Percentiles rank a stretch among this genome's conserved stretches.
Conservation (phyloP, 768 basidiomycete species). For the Lactarius hengduanensis region DNA sequence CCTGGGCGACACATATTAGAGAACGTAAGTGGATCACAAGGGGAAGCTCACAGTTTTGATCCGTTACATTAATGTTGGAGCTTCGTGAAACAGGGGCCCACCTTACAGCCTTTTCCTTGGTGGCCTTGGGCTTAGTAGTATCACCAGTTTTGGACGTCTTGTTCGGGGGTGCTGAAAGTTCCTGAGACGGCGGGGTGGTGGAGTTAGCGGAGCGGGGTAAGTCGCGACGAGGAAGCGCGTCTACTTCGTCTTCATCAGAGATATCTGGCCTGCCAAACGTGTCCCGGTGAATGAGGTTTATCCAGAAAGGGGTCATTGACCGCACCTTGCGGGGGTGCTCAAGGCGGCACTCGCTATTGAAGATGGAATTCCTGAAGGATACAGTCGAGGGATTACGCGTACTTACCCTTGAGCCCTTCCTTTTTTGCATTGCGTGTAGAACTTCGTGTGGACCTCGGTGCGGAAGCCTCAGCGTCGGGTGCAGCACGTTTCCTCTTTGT, state of each 20-base stretch:
- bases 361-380: neutral
- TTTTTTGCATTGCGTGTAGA: slow-evolving; percentile 40
- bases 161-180: slow-evolving; percentile 28
- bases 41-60: slow-evolving; percentile 23
- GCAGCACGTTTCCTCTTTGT: slow-evolving; percentile 60
- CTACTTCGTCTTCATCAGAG: slow-evolving; percentile 11
- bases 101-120: slow-evolving; percentile 21
- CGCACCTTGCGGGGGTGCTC: slow-evolving; percentile 12
- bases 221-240: neutral
- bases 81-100: slow-evolving; percentile 11
- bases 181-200: neutral
- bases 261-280: slow-evolving; percentile 2
- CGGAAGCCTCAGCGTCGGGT: slow-evolving; percentile 34
- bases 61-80: neutral
- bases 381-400: neutral
- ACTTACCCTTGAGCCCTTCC: slow-evolving; percentile 32
- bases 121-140: slow-evolving; percentile 18
- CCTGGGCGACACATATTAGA: slow-evolving; percentile 10
- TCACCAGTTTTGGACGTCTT: slow-evolving; percentile 25
- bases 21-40: slow-evolving; percentile 12
- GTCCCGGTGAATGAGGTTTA: neutral
- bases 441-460: slow-evolving; percentile 48
- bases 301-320: neutral
- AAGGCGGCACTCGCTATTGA: neutral
- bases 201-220: neutral